A percentile compares a stretch with the other conserved stretches of the same genome.
phyloP scores from a whole-genome alignment of 495 filamentous ascomycete species.

The Penicillium salamii region DNA sequence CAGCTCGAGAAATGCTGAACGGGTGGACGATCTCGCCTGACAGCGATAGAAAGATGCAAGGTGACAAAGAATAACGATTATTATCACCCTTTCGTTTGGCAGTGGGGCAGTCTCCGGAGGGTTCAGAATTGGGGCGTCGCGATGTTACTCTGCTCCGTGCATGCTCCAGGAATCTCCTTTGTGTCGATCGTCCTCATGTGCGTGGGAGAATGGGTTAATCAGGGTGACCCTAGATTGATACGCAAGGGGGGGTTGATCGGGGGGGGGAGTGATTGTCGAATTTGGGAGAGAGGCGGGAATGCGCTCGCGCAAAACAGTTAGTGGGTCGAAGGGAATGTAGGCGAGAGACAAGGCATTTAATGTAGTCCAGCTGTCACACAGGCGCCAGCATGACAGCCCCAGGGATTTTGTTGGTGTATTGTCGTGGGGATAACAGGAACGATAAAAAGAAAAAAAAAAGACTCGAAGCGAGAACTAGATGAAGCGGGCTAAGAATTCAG shows the following conservation, averaged over 20 bases:
- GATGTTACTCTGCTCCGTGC: constrained; percentile 48
- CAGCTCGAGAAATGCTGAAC: constrained; percentile 27
- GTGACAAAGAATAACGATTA: constrained; percentile 33
- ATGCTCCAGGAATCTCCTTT: constrained; percentile 48
- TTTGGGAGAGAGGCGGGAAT: constrained; percentile 33
- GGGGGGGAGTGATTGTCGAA: constrained; percentile 16
- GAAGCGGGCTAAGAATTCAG: constrained; percentile 15
- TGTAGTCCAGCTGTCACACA: constrained; percentile 45
- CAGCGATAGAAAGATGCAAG: constrained; percentile 34
- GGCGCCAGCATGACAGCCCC: constrained; percentile 41
- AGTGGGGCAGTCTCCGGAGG: constrained; percentile 26
- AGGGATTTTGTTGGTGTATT: constrained; percentile 16
- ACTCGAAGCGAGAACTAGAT: too few relatives aligned
- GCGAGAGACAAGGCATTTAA: constrained; percentile 42
- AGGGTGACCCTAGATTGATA: constrained; percentile 33
- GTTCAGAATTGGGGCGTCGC: constrained; percentile 33
- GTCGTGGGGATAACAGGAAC: constrained; percentile 14
- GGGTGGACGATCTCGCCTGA: constrained; percentile 15
- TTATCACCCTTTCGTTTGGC: constrained; percentile 36
- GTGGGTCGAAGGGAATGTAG: constrained; percentile 43
- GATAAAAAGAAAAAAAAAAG: constrained; percentile 11
- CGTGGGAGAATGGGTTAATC: constrained; percentile 30
- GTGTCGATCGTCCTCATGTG: constrained; percentile 46
- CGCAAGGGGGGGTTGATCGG: constrained; percentile 37
- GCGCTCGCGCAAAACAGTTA: constrained; percentile 39